Percentiles rank a stretch among this genome's conserved stretches.
phyloP scores from a whole-genome alignment of 352 stramenopile genomes.

The Peronospora belbahrii region DNA sequence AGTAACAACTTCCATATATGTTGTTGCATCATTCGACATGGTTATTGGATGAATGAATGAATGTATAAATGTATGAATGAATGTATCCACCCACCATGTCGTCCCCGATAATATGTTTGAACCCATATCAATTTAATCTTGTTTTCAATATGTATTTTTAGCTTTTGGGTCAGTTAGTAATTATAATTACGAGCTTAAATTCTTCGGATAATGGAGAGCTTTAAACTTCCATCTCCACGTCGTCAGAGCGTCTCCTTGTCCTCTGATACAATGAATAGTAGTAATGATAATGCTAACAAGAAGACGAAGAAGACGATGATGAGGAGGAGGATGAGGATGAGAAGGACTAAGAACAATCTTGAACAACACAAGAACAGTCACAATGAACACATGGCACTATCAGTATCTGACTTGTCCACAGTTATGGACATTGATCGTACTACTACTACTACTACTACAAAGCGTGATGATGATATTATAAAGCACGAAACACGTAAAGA shows the following conservation, averaged over 20 bases:
- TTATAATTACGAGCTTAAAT: no score
- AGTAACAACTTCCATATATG: constrained; percentile 43
- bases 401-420: no score
- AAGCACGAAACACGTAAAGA: constrained; percentile 7
- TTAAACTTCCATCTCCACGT: constrained; percentile 2
- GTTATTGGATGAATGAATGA: background rate
- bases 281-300: no score
- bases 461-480: background rate
- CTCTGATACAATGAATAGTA: constrained; percentile 5
- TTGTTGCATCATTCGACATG: constrained; percentile 20
- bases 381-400: background rate
- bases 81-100: no score
- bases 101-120: no score
- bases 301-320: no score
- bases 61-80: no score
- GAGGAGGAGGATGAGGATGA: no score
- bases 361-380: constrained; percentile 13
- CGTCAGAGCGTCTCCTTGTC: constrained; percentile 20
- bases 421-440: no score
- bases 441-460: no score
- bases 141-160: constrained; percentile 2
- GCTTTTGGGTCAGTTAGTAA: no score
- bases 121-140: constrained; percentile 5
- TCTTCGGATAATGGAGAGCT: background rate
- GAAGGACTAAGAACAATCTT: no score